A percentile compares a stretch with the other conserved stretches of the same genome.
Evolutionary conservation across 495 filamentous ascomycete species (phyloP).

Genomic region (Trichoderma parareesei): DNA sequence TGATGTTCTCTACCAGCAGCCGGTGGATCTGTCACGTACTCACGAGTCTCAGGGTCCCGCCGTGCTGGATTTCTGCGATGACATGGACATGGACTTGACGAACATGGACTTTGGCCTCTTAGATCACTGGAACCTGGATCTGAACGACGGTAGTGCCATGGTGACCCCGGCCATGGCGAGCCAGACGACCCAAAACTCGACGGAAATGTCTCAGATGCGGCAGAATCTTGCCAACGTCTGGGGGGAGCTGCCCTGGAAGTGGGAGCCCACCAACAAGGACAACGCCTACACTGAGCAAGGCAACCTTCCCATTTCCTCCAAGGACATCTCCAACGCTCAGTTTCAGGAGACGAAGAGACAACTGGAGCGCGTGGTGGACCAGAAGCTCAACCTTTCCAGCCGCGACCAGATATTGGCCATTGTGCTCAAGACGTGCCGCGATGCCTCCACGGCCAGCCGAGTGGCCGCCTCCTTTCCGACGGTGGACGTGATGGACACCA

Average conservation of each 20-base stretch:
- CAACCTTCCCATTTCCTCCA: constrained; percentile 43
- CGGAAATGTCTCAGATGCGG: constrained; percentile 26
- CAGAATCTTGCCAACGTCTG: constrained; percentile 28
- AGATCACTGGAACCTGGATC: constrained; percentile 46
- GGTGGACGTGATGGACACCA: constrained; percentile 47
- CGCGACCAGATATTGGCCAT: constrained; percentile 52
- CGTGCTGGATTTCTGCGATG: constrained; percentile 40
- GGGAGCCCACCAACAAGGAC: constrained; percentile 43
- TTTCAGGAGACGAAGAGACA: constrained; percentile 18
- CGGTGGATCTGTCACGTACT: constrained; percentile 19
- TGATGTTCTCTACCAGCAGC: constrained; percentile 27
- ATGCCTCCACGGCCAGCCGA: constrained; percentile 32
- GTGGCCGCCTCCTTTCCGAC: constrained; percentile 55
- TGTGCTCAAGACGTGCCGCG: constrained; percentile 43
- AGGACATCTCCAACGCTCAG: constrained; percentile 22
- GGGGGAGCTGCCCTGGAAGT: constrained; percentile 46
- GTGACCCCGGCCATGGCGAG: not conserved
- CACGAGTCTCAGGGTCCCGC: constrained; percentile 29
- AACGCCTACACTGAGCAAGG: constrained; percentile 43
- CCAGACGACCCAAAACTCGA: constrained; percentile 17
- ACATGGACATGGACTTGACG: constrained; percentile 50
- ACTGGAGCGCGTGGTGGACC: constrained; percentile 27
- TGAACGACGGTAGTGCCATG: not conserved
- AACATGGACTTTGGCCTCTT: constrained; percentile 53
- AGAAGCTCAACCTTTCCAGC: constrained; percentile 38